These are phyloP conservation scores for Phytophthora hibernalis DNA, from an alignment of 352 stramenopile species.

Conservation along the genomic window DNA sequence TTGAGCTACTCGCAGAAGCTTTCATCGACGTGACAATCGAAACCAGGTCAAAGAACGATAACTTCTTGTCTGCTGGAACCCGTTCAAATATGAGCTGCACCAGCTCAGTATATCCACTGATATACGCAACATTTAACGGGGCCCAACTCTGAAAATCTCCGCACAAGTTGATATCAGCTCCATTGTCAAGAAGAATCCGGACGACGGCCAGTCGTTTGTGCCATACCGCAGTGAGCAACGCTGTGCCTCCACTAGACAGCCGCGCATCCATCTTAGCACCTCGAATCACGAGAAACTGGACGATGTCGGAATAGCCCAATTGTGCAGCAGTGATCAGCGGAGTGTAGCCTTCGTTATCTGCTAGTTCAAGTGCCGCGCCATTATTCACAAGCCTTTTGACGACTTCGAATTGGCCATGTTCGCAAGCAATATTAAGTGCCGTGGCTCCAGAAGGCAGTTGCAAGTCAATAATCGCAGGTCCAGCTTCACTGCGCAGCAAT, in stretches of 20 bases:
- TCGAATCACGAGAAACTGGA: conserved; percentile 22
- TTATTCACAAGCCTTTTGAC: conserved; percentile 5
- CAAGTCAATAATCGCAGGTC: neutral
- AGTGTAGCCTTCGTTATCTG: conserved; percentile 21
- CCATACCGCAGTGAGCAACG: conserved; percentile 20
- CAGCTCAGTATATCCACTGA: conserved; percentile 29
- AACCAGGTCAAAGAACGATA: neutral
- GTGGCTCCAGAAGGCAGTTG: conserved; percentile 19
- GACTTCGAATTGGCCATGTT: conserved; percentile 19
- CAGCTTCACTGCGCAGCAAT: neutral
- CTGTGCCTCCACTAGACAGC: conserved; percentile 19
- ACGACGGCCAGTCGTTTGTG: conserved; percentile 18
- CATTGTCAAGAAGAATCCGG: conserved; percentile 29
- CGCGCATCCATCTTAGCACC: conserved; percentile 1
- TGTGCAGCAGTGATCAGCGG: conserved; percentile 23
- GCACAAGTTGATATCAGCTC: conserved; percentile 20
- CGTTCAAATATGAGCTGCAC: conserved; percentile 29
- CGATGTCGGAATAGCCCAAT: conserved; percentile 17
- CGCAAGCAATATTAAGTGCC: conserved; percentile 22
- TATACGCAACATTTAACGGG: conserved; percentile 21
- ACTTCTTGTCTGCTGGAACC: neutral
- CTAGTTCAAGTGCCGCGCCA: conserved; percentile 16
- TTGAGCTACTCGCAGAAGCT: neutral
- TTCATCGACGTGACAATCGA: neutral
- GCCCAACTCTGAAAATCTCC: conserved; percentile 30